Conservation (phyloP, 1,139 yeast genomes). For the Protomyces gravidus region DNA sequence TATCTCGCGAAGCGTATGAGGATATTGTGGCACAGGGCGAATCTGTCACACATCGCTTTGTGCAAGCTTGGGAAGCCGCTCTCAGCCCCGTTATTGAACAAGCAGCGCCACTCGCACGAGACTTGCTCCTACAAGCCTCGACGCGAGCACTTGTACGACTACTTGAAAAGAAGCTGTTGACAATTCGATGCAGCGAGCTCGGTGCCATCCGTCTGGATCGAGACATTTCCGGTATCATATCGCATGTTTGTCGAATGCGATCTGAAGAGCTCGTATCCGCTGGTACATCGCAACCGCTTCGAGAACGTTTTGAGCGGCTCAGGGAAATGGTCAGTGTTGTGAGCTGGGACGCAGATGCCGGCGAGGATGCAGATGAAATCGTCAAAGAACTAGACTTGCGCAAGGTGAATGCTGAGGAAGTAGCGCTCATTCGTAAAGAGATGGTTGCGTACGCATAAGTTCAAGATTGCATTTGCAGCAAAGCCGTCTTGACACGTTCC, state of each 20-base stretch:
- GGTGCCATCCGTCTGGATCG: constrained; percentile 83
- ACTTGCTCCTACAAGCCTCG: constrained; percentile 53
- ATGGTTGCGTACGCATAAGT: constrained; percentile 8
- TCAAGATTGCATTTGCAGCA: constrained; percentile 39
- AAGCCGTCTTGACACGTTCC: constrained; percentile 50
- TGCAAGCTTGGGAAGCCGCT: constrained; percentile 59
- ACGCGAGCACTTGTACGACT: constrained; percentile 50
- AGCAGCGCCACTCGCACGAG: constrained; percentile 52
- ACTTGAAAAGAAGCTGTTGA: constrained; percentile 65
- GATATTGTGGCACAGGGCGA: constrained; percentile 35
- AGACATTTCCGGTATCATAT: constrained; percentile 68
- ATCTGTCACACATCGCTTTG: constrained; percentile 50
- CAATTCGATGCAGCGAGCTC: constrained; percentile 65
- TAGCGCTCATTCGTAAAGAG: constrained; percentile 22
- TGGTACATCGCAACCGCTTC: neutral
- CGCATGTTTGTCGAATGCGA: neutral
- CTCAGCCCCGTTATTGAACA: constrained; percentile 57
- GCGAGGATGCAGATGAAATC: constrained; percentile 15
- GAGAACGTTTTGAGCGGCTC: constrained; percentile 25
- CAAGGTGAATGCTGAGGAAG: constrained; percentile 19
- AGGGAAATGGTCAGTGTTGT: constrained; percentile 19
- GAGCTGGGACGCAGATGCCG: constrained; percentile 16
- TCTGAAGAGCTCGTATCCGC: constrained; percentile 1
- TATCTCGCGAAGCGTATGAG: constrained; percentile 4
- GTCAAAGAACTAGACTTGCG: constrained; percentile 4